Base-by-base conservation (phyloP, 352 stramenopile species). In the Phytophthora ohioensis region DNA sequence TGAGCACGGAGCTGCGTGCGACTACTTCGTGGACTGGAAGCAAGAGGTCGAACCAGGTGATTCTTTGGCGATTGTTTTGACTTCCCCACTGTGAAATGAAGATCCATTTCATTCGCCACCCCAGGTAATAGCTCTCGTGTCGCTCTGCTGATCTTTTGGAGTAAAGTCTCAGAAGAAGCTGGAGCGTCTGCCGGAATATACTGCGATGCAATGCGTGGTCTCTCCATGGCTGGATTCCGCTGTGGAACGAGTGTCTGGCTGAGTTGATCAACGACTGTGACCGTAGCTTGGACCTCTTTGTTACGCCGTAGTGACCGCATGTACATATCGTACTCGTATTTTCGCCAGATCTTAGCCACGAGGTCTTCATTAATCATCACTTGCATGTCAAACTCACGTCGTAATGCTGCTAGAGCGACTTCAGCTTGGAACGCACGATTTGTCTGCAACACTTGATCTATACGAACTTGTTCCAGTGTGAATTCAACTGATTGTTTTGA, bases 161-260 rank as follows among this genome's bases (percentile, higher is more conserved):
- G 62, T 2, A 93, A 67, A 35, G 73, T 75, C 32, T 85, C 75
- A 2, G 73, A 75, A 3, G 60, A 64, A 2, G 57, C 66, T 0
- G 72, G 52, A 0, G 69, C 67, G n/a, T 86, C 74, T 35, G 73
- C 32, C 0, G 83, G 85, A 27, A 93, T 76, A 32, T 82, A 78
- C 53, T 81, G 73, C 6, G 75, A 74, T 34, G 82, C 17, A 27
- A 93, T 47, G 13, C 84, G 69, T 15, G 78, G 71, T 2, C 85
- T 76, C 42, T 94, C 87, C n/a, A 84, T 76, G 11, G 85, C 82
- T 2, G 87, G 82, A 21, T 91, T 93, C 2, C 87, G 69, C 46
- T 90, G 80, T 5, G 84, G 85, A 13, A 90, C 78, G 2, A 93
- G 75, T 3, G 87, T 94, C 61, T 94, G 87, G 0, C 76, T 78